Evolutionary conservation across 2,329 filamentous ascomycete species (phyloP).

Genomic region (Aureobasidium sp.): DNA sequence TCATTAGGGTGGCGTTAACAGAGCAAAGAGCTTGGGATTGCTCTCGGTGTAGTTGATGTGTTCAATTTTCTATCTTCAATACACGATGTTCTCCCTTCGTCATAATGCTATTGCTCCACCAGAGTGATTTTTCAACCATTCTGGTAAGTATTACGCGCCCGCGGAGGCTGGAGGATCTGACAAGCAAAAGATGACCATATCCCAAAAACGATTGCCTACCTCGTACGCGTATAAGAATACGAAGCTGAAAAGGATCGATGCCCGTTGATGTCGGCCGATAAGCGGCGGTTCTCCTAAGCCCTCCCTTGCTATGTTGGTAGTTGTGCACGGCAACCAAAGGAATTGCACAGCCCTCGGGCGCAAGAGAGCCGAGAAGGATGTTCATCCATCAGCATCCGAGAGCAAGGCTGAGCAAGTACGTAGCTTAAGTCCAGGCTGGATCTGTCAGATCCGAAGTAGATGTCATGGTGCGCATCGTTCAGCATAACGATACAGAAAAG

Average conservation of each 20-base stretch:
- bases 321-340: background rate
- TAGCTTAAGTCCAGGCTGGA: background rate
- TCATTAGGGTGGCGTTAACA: background rate
- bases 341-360: conserved; percentile 1
- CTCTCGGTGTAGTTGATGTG: background rate
- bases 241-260: background rate
- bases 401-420: conserved; percentile 5
- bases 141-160: background rate
- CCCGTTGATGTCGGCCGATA: conserved; percentile 6
- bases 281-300: background rate
- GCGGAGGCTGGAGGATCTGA: background rate
- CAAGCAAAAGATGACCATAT: background rate
- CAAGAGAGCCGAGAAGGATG: background rate
- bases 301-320: background rate
- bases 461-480: conserved; percentile 1
- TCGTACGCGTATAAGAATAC: background rate
- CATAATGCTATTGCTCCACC: background rate
- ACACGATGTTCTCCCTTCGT: background rate
- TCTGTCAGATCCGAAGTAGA: background rate
- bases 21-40: background rate
- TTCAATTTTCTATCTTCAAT: background rate
- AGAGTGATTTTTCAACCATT: background rate
- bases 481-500: background rate
- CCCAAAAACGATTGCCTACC: background rate
- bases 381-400: background rate